phyloP scores from a whole-genome alignment of 1,139 yeast genomes.

The Yamadazyma jaroonii region DNA sequence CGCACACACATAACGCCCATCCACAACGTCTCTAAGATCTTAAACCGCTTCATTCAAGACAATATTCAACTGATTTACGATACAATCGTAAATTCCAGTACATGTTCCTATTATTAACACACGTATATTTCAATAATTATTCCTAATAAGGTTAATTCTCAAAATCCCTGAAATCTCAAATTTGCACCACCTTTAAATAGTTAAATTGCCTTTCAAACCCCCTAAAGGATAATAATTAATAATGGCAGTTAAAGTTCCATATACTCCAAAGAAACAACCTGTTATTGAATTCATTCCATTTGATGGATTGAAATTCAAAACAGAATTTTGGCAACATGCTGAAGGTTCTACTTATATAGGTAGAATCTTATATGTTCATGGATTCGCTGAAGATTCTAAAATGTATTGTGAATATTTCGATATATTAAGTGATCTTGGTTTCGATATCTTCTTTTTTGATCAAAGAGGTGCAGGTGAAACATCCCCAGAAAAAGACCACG shows the following conservation, averaged over 20 bases:
- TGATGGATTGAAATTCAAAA: constrained; percentile 38
- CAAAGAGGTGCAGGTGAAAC: constrained; percentile 91
- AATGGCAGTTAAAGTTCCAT: constrained; percentile 23
- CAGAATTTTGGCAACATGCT: constrained; percentile 41
- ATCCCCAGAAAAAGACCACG: constrained; percentile 55
- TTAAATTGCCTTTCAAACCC: too few relatives aligned
- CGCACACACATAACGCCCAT: too few relatives aligned
- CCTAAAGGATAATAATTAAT: not conserved
- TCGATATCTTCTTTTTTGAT: constrained; percentile 74
- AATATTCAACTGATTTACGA: too few relatives aligned
- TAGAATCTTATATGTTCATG: constrained; percentile 68
- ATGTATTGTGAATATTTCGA: constrained; percentile 62
- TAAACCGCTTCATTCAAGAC: too few relatives aligned
- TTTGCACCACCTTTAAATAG: too few relatives aligned
- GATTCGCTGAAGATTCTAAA: constrained; percentile 67
- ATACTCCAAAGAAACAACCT: constrained; percentile 33
- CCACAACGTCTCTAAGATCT: too few relatives aligned
- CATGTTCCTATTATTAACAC: too few relatives aligned
- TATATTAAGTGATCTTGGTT: constrained; percentile 56
- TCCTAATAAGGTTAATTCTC: too few relatives aligned
- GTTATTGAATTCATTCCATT: constrained; percentile 25
- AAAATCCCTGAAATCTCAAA: too few relatives aligned
- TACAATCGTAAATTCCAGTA: too few relatives aligned
- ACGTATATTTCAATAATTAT: too few relatives aligned
- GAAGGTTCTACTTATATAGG: constrained; percentile 43